phyloP scores from a whole-genome alignment of 2,329 filamentous ascomycete species.

The Hymenoscyphus fructigenus region DNA sequence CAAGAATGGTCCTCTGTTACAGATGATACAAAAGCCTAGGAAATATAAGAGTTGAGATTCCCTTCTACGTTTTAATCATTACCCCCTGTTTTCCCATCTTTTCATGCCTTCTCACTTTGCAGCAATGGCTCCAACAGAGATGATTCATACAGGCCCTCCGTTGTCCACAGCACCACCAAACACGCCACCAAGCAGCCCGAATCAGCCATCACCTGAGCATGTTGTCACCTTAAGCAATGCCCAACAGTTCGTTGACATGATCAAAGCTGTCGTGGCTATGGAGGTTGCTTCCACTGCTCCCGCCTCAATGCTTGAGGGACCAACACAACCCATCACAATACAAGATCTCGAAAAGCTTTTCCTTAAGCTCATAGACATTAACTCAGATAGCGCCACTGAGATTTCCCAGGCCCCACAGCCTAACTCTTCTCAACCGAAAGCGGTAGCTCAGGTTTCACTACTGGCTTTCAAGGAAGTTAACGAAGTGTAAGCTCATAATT shows the following conservation, averaged over 20 bases:
- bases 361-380: slow-evolving; percentile 14
- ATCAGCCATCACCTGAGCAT: slow-evolving; percentile 14
- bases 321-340: not conserved
- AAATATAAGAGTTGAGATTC: too few species aligned
- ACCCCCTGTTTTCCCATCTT: too few species aligned
- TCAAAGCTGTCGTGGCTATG: slow-evolving; percentile 19
- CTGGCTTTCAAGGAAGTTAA: slow-evolving; percentile 26
- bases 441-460: slow-evolving; percentile 18
- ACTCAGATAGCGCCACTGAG: not conserved
- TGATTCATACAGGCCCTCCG: not conserved
- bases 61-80: too few species aligned
- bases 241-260: slow-evolving; percentile 15
- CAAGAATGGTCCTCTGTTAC: too few species aligned
- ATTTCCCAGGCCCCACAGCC: not conserved
- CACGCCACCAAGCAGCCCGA: slow-evolving; percentile 15
- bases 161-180: not conserved
- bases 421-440: slow-evolving; percentile 5
- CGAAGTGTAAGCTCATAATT: slow-evolving; percentile 22
- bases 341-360: slow-evolving; percentile 12
- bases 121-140: not conserved
- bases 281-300: slow-evolving; percentile 12
- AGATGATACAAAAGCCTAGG: too few species aligned
- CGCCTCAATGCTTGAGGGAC: slow-evolving; percentile 7
- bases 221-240: slow-evolving; percentile 19
- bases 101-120: too few species aligned